These are phyloP conservation scores for Stagonosporopsis chrysanthemi DNA, from an alignment of 2,329 filamentous ascomycete genomes.

Conservation along the genomic window DNA sequence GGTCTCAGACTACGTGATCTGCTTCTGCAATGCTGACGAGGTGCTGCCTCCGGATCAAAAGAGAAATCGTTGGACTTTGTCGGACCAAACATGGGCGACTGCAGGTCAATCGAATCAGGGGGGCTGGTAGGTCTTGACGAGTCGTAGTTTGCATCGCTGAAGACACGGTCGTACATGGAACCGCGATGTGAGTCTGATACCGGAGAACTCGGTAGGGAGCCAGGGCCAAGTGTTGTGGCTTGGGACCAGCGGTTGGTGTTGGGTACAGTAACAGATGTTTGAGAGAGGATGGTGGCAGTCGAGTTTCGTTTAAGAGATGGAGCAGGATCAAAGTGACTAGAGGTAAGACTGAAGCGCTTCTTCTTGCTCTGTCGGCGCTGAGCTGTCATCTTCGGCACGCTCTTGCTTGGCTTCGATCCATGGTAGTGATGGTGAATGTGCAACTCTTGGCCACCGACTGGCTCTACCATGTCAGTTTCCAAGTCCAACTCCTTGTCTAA, in stretches of 20 bases:
- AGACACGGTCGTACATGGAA: conserved; percentile 78
- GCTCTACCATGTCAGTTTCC: conserved; percentile 47
- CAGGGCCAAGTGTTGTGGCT: conserved; percentile 68
- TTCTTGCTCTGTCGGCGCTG: conserved; percentile 66
- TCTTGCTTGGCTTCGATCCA: conserved; percentile 52
- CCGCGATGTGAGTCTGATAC: conserved; percentile 73
- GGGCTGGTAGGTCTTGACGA: conserved; percentile 82
- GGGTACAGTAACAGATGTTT: conserved; percentile 66
- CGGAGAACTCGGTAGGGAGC: conserved; percentile 83
- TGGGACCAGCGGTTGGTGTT: conserved; percentile 68
- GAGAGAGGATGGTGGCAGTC: conserved; percentile 68
- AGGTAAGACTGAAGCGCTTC: conserved; percentile 72
- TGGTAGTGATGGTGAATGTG: conserved; percentile 98
- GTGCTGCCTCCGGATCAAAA: conserved; percentile 25
- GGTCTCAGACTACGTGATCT: conserved; percentile 42
- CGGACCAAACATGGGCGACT: conserved; percentile 67
- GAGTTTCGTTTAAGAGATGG: conserved; percentile 55
- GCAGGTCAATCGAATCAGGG: conserved; percentile 67
- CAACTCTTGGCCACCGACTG: conserved; percentile 62
- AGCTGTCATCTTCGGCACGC: conserved; percentile 56
- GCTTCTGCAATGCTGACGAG: conserved; percentile 29
- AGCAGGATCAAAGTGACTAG: conserved; percentile 57
- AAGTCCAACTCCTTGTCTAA: conserved; percentile 80
- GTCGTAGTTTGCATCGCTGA: conserved; percentile 65
- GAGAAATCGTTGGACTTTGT: conserved; percentile 33